Evolutionary conservation across 2,329 filamentous ascomycete species (phyloP), one percentile per base, ranked within the genome.

Genomic region (Nannizzia gypsea): DNA sequence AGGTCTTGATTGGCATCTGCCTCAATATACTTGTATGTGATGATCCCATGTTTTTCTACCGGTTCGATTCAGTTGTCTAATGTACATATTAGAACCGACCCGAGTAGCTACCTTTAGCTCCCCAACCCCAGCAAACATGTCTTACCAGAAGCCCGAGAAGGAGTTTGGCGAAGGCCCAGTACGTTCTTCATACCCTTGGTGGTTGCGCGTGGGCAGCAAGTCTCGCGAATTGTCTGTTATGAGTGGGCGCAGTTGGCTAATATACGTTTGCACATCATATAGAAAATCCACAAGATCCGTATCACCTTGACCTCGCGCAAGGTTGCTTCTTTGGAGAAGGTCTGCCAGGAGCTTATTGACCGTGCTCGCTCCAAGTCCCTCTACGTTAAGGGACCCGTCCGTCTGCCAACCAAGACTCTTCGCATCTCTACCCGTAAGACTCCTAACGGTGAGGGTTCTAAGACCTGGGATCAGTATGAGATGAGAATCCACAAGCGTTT

Each of bases 401-500:
- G 92, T 74, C 88, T 96, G 73, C 90, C 93, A 72, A 96, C 91
- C 82, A 96, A 96, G 87, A 89, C 85, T 77, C 85, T 97, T 73
- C 90, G 93, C 84, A 85, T 96, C 83, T 90, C 89, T 77, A 96
- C 93, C 83, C 88, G 93, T 75, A 99, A 99, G 88, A 97, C 93
- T 67, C 93, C 93, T 77, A 93, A 89, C 81, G 93, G 93, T 88
- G 93, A 99, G 86, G 93, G 93, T 81, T 95, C 88, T 80, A 99
- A 99, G 90, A 99, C 93, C 75, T 99, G 93, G 93, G 93, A 97
- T 78, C 86, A 83, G 78, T 99, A 83, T 80, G 92, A 99, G 87
- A 95, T 99, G 90, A 88, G 92, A 81, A 95, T 96, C 77, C 90
- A 96, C 86, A 96, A 96, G 88, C 88, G 91, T 71, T 83, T 96